phyloP scores from a whole-genome alignment of 495 filamentous ascomycete species.

The Neurospora terricola region DNA sequence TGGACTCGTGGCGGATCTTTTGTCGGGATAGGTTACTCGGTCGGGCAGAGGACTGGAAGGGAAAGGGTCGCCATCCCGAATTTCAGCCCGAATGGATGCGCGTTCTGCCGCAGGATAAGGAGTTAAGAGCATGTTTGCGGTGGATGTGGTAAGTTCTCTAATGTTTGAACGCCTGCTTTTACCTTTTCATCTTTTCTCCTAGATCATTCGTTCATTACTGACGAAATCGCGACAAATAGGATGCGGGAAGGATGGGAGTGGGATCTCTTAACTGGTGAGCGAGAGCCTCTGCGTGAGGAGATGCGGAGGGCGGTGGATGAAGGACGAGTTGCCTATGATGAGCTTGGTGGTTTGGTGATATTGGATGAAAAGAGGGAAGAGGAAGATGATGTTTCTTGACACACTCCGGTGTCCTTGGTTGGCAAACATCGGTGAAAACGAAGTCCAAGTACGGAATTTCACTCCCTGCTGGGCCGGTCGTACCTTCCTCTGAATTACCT shows the following conservation, averaged over 20 bases:
- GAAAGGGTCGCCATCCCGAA: slow-evolving; percentile 26
- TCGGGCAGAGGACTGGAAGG: slow-evolving; percentile 50
- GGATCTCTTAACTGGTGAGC: slow-evolving; percentile 63
- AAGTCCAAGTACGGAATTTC: not conserved
- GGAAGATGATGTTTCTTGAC: not conserved
- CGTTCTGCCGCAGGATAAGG: slow-evolving; percentile 79
- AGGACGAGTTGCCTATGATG: slow-evolving; percentile 54
- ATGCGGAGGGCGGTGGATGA: slow-evolving; percentile 47
- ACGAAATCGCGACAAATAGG: slow-evolving; percentile 3
- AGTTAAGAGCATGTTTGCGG: slow-evolving; percentile 71
- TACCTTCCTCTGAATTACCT: not conserved
- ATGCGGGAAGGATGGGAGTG: slow-evolving; percentile 70
- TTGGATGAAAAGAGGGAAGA: slow-evolving; percentile 2
- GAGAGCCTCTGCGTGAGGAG: slow-evolving; percentile 43
- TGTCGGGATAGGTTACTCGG: slow-evolving; percentile 71
- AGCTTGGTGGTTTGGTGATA: slow-evolving; percentile 38
- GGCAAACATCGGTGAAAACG: not conserved
- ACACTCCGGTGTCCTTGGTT: not conserved
- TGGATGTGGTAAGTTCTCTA: slow-evolving; percentile 68
- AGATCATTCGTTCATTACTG: not conserved
- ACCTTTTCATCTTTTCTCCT: not conserved
- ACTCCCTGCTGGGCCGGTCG: not conserved
- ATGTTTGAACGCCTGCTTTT: not conserved
- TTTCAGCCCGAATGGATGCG: slow-evolving; percentile 76
- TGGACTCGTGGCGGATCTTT: slow-evolving; percentile 93